Evolutionary conservation across 805 yeast species (phyloP).

Genomic region (Wickerhamiella musiphila): DNA sequence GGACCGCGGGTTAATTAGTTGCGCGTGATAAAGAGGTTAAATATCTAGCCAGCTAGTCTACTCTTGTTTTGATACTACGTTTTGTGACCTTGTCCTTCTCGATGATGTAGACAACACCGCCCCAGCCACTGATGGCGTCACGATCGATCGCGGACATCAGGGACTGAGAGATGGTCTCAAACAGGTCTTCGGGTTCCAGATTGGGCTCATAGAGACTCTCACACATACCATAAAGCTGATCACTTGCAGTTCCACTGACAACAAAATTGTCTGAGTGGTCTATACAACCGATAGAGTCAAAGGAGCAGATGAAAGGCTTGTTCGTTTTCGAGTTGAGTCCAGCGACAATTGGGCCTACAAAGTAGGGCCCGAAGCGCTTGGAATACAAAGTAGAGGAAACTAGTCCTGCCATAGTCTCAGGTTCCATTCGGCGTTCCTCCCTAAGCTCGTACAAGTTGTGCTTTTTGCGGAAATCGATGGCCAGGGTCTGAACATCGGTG

Average conservation of each 20-base stretch:
- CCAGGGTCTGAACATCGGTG: conserved; percentile 74
- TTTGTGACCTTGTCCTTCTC: conserved; percentile 60
- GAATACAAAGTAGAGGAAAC: conserved; percentile 83
- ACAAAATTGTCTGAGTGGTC: conserved; percentile 89
- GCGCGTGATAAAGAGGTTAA: too few species aligned
- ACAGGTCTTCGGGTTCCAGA: conserved; percentile 84
- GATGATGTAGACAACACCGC: conserved; percentile 82
- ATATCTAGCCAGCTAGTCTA: conserved; percentile 68
- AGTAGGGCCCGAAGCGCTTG: conserved; percentile 83
- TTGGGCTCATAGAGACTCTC: conserved; percentile 89
- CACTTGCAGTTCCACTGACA: conserved; percentile 92
- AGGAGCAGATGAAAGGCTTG: conserved; percentile 85
- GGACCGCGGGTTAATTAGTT: too few species aligned
- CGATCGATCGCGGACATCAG: conserved; percentile 88
- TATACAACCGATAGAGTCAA: conserved; percentile 92
- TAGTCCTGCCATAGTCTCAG: conserved; percentile 80
- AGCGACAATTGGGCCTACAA: conserved; percentile 91
- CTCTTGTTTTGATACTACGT: conserved; percentile 82
- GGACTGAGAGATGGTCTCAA: conserved; percentile 90
- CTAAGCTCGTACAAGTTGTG: conserved; percentile 76
- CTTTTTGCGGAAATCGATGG: conserved; percentile 63
- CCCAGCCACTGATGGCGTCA: conserved; percentile 97
- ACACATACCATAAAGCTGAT: conserved; percentile 96
- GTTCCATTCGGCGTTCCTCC: conserved; percentile 86
- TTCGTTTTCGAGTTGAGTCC: conserved; percentile 72